A percentile compares a stretch with the other conserved stretches of the same genome.
phyloP scores from a whole-genome alignment of 495 filamentous ascomycete species.

The Hypomontagnella monticulosa region DNA sequence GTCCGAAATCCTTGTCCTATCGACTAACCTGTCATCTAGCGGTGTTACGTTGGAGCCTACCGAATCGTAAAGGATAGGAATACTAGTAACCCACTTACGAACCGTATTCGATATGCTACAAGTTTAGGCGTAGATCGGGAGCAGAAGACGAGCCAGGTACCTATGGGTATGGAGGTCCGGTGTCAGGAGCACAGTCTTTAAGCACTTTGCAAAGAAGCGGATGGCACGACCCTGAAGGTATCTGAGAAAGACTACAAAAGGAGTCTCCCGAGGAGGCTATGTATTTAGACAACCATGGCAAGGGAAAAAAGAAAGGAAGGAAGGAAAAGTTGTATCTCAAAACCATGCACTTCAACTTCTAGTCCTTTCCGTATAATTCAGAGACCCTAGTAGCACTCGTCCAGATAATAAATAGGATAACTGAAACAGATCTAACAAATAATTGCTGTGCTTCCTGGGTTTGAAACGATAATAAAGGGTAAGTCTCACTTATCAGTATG shows the following conservation, averaged over 20 bases:
- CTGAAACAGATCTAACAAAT: background rate
- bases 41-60: constrained; percentile 57
- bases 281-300: constrained; percentile 15
- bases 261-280: constrained; percentile 1
- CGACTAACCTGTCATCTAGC: constrained; percentile 27
- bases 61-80: constrained; percentile 21
- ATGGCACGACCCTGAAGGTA: background rate
- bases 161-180: background rate
- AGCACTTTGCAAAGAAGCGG: constrained; percentile 13
- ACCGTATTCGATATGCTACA: constrained; percentile 3
- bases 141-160: constrained; percentile 2
- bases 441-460: too few species aligned
- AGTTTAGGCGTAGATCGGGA: constrained; percentile 1
- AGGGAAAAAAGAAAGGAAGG: constrained; percentile 5
- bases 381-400: constrained; percentile 1
- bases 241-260: background rate
- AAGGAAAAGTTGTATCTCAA: constrained; percentile 1
- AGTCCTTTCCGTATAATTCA: background rate
- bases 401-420: background rate
- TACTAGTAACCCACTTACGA: background rate
- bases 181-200: constrained; percentile 8
- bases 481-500: too few species aligned
- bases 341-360: constrained; percentile 1
- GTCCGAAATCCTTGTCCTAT: constrained; percentile 2
- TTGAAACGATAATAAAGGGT: too few species aligned